Base-by-base conservation (phyloP, 75 land plant species). In the Adiantum capillusveneris region DNA sequence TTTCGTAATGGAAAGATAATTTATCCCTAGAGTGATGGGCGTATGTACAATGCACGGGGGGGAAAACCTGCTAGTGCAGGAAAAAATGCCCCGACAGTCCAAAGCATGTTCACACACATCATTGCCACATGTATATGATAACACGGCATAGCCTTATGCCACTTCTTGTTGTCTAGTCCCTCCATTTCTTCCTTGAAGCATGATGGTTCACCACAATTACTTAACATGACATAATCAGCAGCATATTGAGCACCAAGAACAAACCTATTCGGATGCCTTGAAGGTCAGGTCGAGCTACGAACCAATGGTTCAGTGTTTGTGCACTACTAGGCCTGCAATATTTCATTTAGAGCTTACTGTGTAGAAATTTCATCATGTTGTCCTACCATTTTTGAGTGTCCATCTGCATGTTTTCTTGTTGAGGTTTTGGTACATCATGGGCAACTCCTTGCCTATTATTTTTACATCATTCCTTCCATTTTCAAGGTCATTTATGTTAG, bases 161-260 rank as follows among this genome's bases (percentile, higher is more conserved):
- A 46, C 14, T 46, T 46, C 17, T 46, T 46, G 2, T 21, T 46
- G 50, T 46, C 22, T 2, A 6, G 22, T 46, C 50, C 14, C 5
- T 46, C 50, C 6, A 46, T 46, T 46, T 3, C 50, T 46, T 46
- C 18, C 22, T 46, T 46, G 50, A 46, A 46, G 50, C 50, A 46
- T 6, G 50, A 46, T 46, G 18, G 50, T 46, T 46, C 50, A 46
- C 50, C 13, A 46, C 50, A 21, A 21, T 46, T 14, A 6, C 12
- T 46, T 21, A 46, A 3, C 50, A 46, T 46, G 50, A 17, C 50
- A 46, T 18, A 46, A 46, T 46, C 50, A 46, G 50, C 50, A n/a
- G 14, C 50, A 46, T 46, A 3, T 2, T 6, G 2, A 6, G 50
- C 50, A 46, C 50, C 43, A 46, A 46, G 50, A 46, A 3, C 6